Evolutionary conservation across 169 alveolate species (phyloP), one percentile per base, ranked within the genome.

Genomic region (Plasmodium coatneyi): DNA sequence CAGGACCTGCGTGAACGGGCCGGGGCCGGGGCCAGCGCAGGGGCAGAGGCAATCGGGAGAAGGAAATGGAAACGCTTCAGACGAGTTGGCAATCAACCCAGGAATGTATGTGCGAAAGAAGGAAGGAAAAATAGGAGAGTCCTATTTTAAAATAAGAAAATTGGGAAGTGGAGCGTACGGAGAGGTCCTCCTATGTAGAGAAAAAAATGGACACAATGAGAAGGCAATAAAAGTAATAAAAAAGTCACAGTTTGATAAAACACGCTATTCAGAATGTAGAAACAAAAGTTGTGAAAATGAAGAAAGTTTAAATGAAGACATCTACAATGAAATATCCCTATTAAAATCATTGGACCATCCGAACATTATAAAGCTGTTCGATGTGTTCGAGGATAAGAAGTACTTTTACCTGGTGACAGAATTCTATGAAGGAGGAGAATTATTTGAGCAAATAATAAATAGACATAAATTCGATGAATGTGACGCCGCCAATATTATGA

Each of bases 81-180:
- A 84, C 3, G 92, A 84, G n/a, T 5, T 84, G 56, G 92, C 92
- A 25, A 71, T 84, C 49, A 83, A 83, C 5, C 90, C 92, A 70
- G 96, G 95, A 19, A 94, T 94, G 96, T 91, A 84, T 80, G 94
- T 94, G 32, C 71, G 93, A 41, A 86, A 92, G 39, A 92, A 74
- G 78, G 89, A 91, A 56, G 98, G 97, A 9, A 95, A 95, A 71
- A 80, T 97, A 39, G 89, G 96, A 30, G 98, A 97, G 54, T 84
- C 96, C 66, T 97, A 96, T 86, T 96, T 94, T 87, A 95, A 96
- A 52, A 96, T 96, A 25, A 96, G 95, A 71, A 97, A 97, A 76
- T 89, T 98, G 60, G 99, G 99, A 5, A 96, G 98, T 54, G 99
- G 99, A 0, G 99, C 99, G 2, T 98, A 98, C 95, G 99, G 99